Evolutionary conservation across 2,329 filamentous ascomycete species (phyloP), one percentile per base, ranked within the genome.

Genomic region (Cyphellophora attinorum): DNA sequence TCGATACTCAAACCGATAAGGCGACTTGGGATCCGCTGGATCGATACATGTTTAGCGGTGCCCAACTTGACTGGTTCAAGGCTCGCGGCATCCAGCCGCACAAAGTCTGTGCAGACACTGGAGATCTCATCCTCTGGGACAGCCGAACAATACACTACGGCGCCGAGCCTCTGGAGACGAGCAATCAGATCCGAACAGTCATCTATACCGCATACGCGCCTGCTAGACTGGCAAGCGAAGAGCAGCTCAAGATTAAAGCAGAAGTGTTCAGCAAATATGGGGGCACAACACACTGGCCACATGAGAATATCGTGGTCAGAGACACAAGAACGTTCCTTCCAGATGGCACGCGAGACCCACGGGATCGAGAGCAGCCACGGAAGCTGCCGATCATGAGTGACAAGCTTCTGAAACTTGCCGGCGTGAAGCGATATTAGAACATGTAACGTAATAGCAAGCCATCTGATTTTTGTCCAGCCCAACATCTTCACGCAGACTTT

Each of bases 131-230:
- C 3, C 50, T 66, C 4, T 65, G 63, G 65, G 64, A 67, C 39
- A 60, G 58, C 4, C 51, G 67, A 3, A 63, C 61, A 1, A 60
- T 68, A 35, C 67, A 71, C 47, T 69, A 63, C n/a, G 56, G 53
- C 28, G 39, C 45, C 6, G 37, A 57, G 3, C 54, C 58, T 5
- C 53, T 59, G 34, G 53, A 33, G 21, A 52, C 59, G 37, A 53
- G 51, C 6, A 44, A 59, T 11, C 50, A 54, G 25, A 54, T 61
- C 32, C 51, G 59, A 18, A 45, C 55, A 21, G 53, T 58, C 3
- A 50, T 55, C 34, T 62, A 61, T 40, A 53, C 50, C 16, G 59
- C 54, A 47, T 53, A 58, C 50, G 58, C 56, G 2, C 58, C 59
- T 1, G 29, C 40, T 2, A 45, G 47, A 23, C 60, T 61, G 23